phyloP scores from a whole-genome alignment of 2,329 filamentous ascomycete species.

The Orbilia ellipsospora region DNA sequence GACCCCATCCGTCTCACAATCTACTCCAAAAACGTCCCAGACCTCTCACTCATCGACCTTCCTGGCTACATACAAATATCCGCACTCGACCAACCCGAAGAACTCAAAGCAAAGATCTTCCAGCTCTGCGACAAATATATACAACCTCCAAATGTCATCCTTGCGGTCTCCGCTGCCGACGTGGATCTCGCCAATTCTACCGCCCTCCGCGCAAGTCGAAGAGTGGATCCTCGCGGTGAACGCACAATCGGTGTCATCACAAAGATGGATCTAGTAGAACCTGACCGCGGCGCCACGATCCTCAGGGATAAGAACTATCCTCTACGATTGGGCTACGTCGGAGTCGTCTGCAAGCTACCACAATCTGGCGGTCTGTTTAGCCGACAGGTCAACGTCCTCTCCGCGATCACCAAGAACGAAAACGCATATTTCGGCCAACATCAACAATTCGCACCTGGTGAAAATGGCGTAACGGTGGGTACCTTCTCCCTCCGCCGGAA shows the following conservation, averaged over 20 bases:
- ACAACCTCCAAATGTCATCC: constrained; percentile 91
- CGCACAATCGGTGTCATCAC: constrained; percentile 98
- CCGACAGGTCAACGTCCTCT: constrained; percentile 75
- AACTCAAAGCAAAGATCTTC: constrained; percentile 94
- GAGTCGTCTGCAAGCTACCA: constrained; percentile 88
- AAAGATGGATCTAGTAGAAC: constrained; percentile 97
- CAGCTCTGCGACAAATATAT: constrained; percentile 99
- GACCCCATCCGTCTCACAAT: constrained; percentile 96
- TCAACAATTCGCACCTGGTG: constrained; percentile 74
- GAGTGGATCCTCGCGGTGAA: constrained; percentile 93
- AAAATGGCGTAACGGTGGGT: constrained; percentile 78
- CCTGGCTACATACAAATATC: constrained; percentile 98
- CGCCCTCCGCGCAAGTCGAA: constrained; percentile 84
- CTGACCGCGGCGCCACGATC: constrained; percentile 79
- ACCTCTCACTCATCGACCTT: constrained; percentile 93
- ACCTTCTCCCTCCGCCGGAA: constrained; percentile 91
- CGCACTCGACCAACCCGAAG: constrained; percentile 86
- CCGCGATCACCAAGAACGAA: constrained; percentile 87
- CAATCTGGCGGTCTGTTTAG: constrained; percentile 81
- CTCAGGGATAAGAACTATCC: constrained; percentile 92
- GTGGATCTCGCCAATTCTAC: constrained; percentile 98
- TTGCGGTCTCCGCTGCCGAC: constrained; percentile 96
- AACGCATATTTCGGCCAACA: constrained; percentile 86
- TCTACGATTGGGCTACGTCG: constrained; percentile 92
- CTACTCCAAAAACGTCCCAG: constrained; percentile 93